Evolutionary conservation across 2,329 filamentous ascomycete species (phyloP).

Genomic region (Xylaria sp.): DNA sequence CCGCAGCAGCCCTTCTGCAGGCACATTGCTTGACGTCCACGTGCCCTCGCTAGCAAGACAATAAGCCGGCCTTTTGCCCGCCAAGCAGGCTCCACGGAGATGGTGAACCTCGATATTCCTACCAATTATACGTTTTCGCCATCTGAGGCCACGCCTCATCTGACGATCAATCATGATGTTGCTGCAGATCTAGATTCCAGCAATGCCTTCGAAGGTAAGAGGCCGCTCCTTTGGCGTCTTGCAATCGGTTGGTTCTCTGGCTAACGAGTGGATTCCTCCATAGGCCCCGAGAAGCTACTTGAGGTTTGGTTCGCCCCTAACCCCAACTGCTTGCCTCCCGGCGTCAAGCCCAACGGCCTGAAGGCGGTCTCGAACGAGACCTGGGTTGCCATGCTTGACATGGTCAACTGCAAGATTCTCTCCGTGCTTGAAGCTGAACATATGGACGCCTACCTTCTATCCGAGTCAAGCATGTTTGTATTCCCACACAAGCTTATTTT

Average conservation of each 20-base stretch:
- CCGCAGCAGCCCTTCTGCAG: constrained; percentile 42
- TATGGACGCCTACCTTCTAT: constrained; percentile 95
- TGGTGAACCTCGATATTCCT: constrained; percentile 86
- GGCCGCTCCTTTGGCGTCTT: no score
- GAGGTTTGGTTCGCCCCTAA: constrained; percentile 98
- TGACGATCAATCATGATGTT: constrained; percentile 97
- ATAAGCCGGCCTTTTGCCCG: constrained; percentile 31
- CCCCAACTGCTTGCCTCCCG: constrained; percentile 74
- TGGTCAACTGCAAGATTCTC: constrained; percentile 98
- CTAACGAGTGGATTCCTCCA: constrained; percentile 28
- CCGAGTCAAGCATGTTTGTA: constrained; percentile 99
- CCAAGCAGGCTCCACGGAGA: constrained; percentile 63
- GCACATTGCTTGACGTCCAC: constrained; percentile 36
- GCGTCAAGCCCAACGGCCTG: constrained; percentile 78
- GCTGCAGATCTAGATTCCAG: constrained; percentile 91
- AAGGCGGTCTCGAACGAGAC: constrained; percentile 85
- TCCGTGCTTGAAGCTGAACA: constrained; percentile 93
- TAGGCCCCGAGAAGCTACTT: constrained; percentile 93
- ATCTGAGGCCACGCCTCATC: constrained; percentile 83
- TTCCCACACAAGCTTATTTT: constrained; percentile 99
- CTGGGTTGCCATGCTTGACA: constrained; percentile 97
- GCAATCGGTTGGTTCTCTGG: no score
- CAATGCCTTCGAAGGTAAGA: constrained; percentile 91
- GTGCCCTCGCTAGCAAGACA: constrained; percentile 19
- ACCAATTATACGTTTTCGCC: constrained; percentile 84